Evolutionary conservation across 1,284 basidiomycete species (phyloP), one percentile per base, ranked within the genome.

Genomic region (Naganishia liquefaciens): DNA sequence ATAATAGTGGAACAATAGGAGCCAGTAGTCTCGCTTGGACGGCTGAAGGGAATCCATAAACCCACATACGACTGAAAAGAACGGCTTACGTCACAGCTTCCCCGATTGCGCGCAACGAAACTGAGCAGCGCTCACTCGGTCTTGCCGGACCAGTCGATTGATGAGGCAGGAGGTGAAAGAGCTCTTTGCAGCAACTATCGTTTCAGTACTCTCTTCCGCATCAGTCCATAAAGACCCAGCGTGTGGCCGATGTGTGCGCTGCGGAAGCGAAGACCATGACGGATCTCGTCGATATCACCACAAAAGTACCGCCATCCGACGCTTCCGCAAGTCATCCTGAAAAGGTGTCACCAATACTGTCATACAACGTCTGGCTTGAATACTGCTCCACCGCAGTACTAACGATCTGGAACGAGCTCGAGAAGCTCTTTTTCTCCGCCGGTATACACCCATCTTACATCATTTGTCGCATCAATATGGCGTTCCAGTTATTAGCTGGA

Each of bases 391-490:
- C 13, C 39, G 19, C 37, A 15, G 3, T 52, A 21, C n/a, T 53
- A 25, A 17, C 60, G 15, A 30, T 53, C 28, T 43, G 47, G n/a
- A 37, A 62, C 17, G 17, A 40, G 17, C 17, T 65, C 23, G 64
- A 65, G 30, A 60, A 39, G 21, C 5, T 54, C 11, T 37, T 61
- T 7, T 65, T 61, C 50, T 44, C 50, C 37, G 33, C 57, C 25
- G 64, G 64, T n/a, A 37, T 65, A 6, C 55, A 65, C 33, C 64
- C 55, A 28, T 57, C 46, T 23, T 65, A 60, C 30, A 28, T 60
- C 17, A 9, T 40, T 27, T 44, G 39, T 37, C 64, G 64, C 17
- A 28, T 54, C 30, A 60, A 27, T 13, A 61, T 54, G 33, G 42
- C 57, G 42, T 53, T 65, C 19, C 42, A 61, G 30, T 30, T 37